Conservation (phyloP, 108 stramenopile genomes). For the Skeletonema potamos region DNA sequence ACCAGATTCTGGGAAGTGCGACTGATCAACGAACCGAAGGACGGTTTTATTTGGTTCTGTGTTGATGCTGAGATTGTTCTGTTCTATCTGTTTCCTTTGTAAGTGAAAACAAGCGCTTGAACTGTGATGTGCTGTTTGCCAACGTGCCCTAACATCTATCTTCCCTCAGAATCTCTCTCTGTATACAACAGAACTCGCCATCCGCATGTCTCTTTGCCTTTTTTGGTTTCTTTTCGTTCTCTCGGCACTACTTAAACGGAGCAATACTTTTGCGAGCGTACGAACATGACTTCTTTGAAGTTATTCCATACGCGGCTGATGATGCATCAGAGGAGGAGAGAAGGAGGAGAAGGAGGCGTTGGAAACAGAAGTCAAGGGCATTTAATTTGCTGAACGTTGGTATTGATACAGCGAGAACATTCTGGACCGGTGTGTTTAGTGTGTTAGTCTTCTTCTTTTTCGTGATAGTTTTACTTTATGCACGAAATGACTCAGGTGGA, state of each 20-base stretch:
- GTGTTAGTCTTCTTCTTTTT: slow-evolving; percentile 24
- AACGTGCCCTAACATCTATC: background rate
- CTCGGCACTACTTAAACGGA: slow-evolving; percentile 41
- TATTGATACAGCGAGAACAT: slow-evolving; percentile 10
- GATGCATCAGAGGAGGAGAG: background rate
- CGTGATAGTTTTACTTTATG: slow-evolving; percentile 15
- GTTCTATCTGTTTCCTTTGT: slow-evolving; percentile 43
- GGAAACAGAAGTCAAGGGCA: slow-evolving; percentile 18
- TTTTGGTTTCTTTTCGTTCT: slow-evolving; percentile 19
- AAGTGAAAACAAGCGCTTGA: background rate
- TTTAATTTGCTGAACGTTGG: slow-evolving; percentile 29
- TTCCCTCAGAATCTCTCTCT: slow-evolving; percentile 19
- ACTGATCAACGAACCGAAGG: slow-evolving; percentile 32
- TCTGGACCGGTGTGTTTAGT: slow-evolving; percentile 19
- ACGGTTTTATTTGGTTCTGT: slow-evolving; percentile 35
- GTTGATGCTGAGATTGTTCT: slow-evolving; percentile 44
- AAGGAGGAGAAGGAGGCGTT: background rate
- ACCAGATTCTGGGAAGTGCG: slow-evolving; percentile 28
- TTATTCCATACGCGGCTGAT: background rate
- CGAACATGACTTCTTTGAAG: slow-evolving; percentile 16
- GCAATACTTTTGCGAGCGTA: slow-evolving; percentile 11
- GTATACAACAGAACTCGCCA: slow-evolving; percentile 10
- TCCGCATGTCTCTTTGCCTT: slow-evolving; percentile 27
- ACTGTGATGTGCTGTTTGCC: slow-evolving; percentile 13
- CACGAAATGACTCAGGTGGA: background rate